These are phyloP conservation scores for Musa schizocarpa DNA, from an alignment of 176 grass and related monocot species.

Conservation along the genomic window DNA sequence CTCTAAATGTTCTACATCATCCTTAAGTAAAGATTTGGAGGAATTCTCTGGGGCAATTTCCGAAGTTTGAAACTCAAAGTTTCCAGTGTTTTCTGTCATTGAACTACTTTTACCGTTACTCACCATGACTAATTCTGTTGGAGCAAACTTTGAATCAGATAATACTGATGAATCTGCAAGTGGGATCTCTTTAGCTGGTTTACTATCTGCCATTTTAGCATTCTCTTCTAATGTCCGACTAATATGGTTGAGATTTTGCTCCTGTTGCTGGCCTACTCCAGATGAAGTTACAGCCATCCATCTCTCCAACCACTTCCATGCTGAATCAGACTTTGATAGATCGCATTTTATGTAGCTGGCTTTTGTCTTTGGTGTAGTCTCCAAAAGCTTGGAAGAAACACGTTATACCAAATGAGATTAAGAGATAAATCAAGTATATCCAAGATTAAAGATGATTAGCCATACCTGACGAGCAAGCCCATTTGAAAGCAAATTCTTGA, in stretches of 20 bases:
- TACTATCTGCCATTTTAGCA: background rate
- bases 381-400: constrained; percentile 57
- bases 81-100: background rate
- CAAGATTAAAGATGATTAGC: background rate
- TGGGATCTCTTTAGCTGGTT: background rate
- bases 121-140: background rate
- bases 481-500: constrained; percentile 12
- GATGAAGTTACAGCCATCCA: constrained; percentile 23
- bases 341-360: constrained; percentile 70
- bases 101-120: background rate
- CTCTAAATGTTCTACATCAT: background rate
- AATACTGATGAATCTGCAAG: background rate
- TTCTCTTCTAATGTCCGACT: background rate
- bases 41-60: background rate
- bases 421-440: background rate
- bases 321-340: constrained; percentile 55
- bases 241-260: background rate
- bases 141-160: background rate
- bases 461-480: constrained; percentile 19
- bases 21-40: background rate
- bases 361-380: constrained; percentile 42
- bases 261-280: background rate
- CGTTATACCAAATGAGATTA: constrained; percentile 14
- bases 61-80: background rate
- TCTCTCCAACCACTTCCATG: constrained; percentile 18